A percentile compares a stretch with the other conserved stretches of the same genome.
Conservation (phyloP, 2,329 filamentous ascomycete species). For the Monosporascus sp. region DNA sequence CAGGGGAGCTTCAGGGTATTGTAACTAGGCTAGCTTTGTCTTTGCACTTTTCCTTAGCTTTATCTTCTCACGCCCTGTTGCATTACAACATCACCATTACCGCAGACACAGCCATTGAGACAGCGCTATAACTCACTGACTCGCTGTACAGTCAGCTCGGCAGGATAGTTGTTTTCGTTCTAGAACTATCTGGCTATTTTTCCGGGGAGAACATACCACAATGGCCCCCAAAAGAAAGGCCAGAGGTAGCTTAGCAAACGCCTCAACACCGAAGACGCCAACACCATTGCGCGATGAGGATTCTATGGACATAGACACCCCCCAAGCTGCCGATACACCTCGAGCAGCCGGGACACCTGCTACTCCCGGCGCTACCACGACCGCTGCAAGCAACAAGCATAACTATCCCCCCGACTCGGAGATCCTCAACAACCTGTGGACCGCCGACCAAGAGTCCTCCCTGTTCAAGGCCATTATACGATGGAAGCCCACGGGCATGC, state of each 20-base stretch:
- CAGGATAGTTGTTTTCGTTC: background rate
- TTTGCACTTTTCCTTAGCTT: background rate
- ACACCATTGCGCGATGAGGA: constrained; percentile 51
- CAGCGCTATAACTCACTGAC: no score
- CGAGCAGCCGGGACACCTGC: constrained; percentile 32
- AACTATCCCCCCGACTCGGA: constrained; percentile 34
- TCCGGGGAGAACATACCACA: background rate
- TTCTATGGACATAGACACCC: constrained; percentile 55
- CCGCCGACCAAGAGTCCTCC: constrained; percentile 88
- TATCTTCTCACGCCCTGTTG: background rate
- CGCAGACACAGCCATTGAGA: no score
- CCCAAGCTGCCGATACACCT: constrained; percentile 47
- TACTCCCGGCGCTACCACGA: constrained; percentile 23
- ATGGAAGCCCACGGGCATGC: constrained; percentile 89
- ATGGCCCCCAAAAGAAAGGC: constrained; percentile 71
- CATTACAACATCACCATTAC: background rate
- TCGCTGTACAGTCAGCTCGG: background rate
- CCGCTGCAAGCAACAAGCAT: constrained; percentile 38
- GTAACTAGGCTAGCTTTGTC: background rate
- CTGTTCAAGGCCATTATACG: constrained; percentile 88
- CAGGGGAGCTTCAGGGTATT: background rate
- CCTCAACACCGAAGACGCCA: constrained; percentile 47
- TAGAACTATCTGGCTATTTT: background rate
- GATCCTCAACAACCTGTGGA: constrained; percentile 70
- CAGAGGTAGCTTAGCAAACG: constrained; percentile 47